Conservation (phyloP, 2,329 filamentous ascomycete species). For the Ceratocystis variospora region DNA sequence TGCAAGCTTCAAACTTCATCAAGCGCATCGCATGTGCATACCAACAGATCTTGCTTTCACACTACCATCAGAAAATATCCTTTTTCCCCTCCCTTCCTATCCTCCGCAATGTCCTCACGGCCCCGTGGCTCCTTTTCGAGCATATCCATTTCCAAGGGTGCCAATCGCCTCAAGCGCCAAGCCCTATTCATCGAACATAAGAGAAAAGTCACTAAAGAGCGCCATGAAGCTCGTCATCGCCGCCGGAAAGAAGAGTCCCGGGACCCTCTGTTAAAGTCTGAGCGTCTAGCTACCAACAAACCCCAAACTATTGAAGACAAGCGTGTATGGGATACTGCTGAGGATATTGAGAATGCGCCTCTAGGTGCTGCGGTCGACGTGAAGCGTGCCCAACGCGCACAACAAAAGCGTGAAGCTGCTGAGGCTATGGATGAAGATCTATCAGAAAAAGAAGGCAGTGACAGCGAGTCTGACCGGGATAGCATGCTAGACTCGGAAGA, state of each 20-base stretch:
- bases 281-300: slow-evolving; percentile 63
- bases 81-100: background rate
- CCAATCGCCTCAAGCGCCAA: slow-evolving; percentile 70
- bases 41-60: background rate
- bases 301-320: slow-evolving; percentile 75
- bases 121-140: slow-evolving; percentile 21
- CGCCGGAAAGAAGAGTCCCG: slow-evolving; percentile 75
- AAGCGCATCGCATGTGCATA: background rate
- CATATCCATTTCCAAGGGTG: slow-evolving; percentile 31
- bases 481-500: slow-evolving; percentile 63
- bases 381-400: slow-evolving; percentile 40
- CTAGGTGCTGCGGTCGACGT: slow-evolving; percentile 44
- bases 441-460: slow-evolving; percentile 32
- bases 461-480: slow-evolving; percentile 50
- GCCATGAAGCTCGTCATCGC: slow-evolving; percentile 61
- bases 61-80: background rate
- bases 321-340: slow-evolving; percentile 74
- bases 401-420: slow-evolving; percentile 40
- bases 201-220: slow-evolving; percentile 56
- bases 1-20: background rate
- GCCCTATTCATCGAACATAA: slow-evolving; percentile 70
- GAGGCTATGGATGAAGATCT: slow-evolving; percentile 37
- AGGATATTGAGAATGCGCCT: slow-evolving; percentile 38
- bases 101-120: slow-evolving; percentile 21
- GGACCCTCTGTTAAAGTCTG: slow-evolving; percentile 60